These are phyloP conservation scores for Puccinia triticina DNA, from an alignment of 1,284 basidiomycete species.

Conservation along the genomic window DNA sequence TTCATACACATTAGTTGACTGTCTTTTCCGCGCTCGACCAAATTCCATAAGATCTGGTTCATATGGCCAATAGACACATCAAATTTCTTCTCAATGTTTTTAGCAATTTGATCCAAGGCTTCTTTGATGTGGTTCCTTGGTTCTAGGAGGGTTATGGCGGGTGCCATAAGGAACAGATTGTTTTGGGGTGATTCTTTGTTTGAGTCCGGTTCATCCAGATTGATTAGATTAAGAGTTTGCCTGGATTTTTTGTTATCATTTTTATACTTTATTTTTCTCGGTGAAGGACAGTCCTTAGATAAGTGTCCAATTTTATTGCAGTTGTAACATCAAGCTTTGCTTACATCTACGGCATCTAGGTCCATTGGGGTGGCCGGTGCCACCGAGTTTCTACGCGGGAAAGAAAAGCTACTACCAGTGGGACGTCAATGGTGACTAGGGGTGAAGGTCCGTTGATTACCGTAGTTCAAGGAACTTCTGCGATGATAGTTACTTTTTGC, in stretches of 20 bases:
- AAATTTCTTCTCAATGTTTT: too few species aligned
- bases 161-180: not conserved
- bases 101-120: too few species aligned
- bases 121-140: too few species aligned
- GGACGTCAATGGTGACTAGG: too few species aligned
- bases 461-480: too few species aligned
- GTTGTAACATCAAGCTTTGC: not conserved
- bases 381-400: not conserved
- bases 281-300: conserved; percentile 6
- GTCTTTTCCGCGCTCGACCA: too few species aligned
- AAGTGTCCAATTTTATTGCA: conserved; percentile 17
- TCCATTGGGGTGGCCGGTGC: not conserved
- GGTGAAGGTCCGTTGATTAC: not conserved
- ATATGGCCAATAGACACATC: too few species aligned
- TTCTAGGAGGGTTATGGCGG: not conserved
- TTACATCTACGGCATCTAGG: conserved; percentile 1
- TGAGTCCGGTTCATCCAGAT: not conserved
- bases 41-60: too few species aligned
- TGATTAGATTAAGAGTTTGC: not conserved
- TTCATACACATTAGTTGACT: too few species aligned
- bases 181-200: not conserved
- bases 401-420: too few species aligned
- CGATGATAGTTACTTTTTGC: not conserved
- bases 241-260: not conserved
- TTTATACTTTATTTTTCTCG: not conserved